Evolutionary conservation across 2,329 filamentous ascomycete genomes (phyloP).

Genomic region (Cordyceps cateniannulata): DNA sequence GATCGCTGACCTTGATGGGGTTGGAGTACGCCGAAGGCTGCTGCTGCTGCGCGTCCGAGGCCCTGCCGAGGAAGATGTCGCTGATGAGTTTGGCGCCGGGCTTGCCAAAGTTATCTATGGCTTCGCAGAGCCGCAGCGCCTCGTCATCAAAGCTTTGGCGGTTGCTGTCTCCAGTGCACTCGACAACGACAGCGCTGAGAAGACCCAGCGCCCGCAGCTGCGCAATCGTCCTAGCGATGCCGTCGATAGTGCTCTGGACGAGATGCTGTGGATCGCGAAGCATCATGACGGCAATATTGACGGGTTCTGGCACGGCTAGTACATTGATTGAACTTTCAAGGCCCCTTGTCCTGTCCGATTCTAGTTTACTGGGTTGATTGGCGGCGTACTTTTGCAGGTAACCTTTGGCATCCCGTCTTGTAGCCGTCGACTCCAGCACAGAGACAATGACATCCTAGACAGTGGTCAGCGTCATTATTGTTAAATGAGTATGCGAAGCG

Average conservation of each 20-base stretch:
- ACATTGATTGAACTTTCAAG: constrained; percentile 3
- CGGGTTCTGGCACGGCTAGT: constrained; percentile 21
- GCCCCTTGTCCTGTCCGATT: constrained; percentile 17
- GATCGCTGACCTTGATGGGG: constrained; percentile 26
- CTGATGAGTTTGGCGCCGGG: constrained; percentile 60
- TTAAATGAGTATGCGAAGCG: neutral
- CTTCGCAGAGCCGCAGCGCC: constrained; percentile 65
- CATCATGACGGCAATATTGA: constrained; percentile 77
- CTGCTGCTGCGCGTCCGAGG: neutral
- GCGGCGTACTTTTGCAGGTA: constrained; percentile 78
- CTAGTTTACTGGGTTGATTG: constrained; percentile 22
- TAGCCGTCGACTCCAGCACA: constrained; percentile 80
- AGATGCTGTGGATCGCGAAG: constrained; percentile 67
- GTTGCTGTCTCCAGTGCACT: constrained; percentile 48
- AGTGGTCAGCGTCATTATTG: neutral
- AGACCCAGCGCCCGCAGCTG: constrained; percentile 80
- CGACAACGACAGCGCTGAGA: constrained; percentile 74
- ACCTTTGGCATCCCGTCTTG: constrained; percentile 84
- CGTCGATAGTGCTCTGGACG: constrained; percentile 60
- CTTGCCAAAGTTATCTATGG: constrained; percentile 63
- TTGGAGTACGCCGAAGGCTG: constrained; percentile 19
- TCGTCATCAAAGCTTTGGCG: constrained; percentile 50
- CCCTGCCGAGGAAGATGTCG: constrained; percentile 8
- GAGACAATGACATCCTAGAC: constrained; percentile 76
- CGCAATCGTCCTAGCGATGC: constrained; percentile 75